These are phyloP conservation scores for Teunomyces cretensis DNA, from an alignment of 805 yeast species.

Conservation along the genomic window DNA sequence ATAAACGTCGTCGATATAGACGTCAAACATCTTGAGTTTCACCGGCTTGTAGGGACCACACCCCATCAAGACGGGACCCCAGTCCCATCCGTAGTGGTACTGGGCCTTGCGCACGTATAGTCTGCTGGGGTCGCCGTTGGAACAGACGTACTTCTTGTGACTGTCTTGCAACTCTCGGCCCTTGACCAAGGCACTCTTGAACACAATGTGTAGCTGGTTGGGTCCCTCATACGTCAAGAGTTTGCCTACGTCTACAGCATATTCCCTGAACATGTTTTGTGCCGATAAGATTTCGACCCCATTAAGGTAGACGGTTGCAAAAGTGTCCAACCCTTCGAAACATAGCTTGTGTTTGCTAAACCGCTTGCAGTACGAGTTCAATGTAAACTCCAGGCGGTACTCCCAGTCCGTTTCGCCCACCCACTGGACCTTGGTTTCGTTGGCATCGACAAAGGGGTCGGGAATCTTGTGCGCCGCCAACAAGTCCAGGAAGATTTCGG, in stretches of 20 bases:
- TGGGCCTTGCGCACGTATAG: conserved; percentile 51
- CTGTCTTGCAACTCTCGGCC: conserved; percentile 33
- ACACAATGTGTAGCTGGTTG: conserved; percentile 35
- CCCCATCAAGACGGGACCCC: conserved; percentile 49
- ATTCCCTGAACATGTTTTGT: conserved; percentile 44
- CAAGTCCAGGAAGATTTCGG: conserved; percentile 1
- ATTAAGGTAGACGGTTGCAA: conserved; percentile 42
- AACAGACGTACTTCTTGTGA: conserved; percentile 27
- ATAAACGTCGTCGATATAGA: not conserved
- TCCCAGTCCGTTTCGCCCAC: conserved; percentile 52
- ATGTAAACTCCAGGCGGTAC: conserved; percentile 28
- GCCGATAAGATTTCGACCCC: conserved; percentile 32
- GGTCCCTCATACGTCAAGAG: conserved; percentile 11
- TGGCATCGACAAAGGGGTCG: conserved; percentile 46
- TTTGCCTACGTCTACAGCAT: conserved; percentile 26
- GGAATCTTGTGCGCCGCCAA: conserved; percentile 24
- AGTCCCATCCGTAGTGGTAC: conserved; percentile 59
- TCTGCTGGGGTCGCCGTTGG: conserved; percentile 46
- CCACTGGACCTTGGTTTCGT: conserved; percentile 50
- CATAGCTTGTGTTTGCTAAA: conserved; percentile 26
- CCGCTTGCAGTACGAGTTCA: not conserved
- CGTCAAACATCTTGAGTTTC: conserved; percentile 11
- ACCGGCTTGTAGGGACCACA: conserved; percentile 47
- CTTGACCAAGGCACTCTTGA: conserved; percentile 36
- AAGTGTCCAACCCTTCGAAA: conserved; percentile 47